These are phyloP conservation scores for Barnettozyma pratensis DNA, from an alignment of 805 yeast species.

Conservation along the genomic window DNA sequence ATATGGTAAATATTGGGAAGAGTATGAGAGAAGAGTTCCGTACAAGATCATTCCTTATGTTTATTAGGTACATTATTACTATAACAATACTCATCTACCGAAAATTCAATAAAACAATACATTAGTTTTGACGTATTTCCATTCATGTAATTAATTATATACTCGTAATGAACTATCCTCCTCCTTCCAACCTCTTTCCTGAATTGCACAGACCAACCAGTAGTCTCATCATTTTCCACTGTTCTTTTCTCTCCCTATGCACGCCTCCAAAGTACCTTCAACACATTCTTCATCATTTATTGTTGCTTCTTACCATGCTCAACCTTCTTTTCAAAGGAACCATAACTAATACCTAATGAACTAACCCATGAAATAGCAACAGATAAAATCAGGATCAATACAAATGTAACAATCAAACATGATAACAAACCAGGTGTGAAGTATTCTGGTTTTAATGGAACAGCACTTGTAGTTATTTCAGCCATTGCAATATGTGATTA, in stretches of 20 bases:
- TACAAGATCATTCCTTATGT: constrained; percentile 87
- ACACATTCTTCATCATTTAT: not conserved
- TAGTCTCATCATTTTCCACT: not conserved
- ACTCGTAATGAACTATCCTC: no score
- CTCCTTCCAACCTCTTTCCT: no score
- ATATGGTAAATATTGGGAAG: constrained; percentile 82
- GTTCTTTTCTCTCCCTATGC: not conserved
- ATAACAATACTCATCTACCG: no score
- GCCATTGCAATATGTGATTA: not conserved
- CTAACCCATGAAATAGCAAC: constrained; percentile 69
- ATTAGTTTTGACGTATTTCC: no score
- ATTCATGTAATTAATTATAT: no score
- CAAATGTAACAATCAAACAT: constrained; percentile 59
- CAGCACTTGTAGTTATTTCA: constrained; percentile 21
- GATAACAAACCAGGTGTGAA: constrained; percentile 81
- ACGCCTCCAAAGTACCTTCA: not conserved
- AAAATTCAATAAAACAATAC: no score
- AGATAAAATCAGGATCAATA: constrained; percentile 51
- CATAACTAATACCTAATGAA: constrained; percentile 70
- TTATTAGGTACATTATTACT: constrained; percentile 37
- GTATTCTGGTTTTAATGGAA: constrained; percentile 35
- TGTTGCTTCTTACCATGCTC: constrained; percentile 18
- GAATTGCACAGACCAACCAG: no score
- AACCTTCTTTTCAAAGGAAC: constrained; percentile 69
- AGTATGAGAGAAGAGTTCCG: constrained; percentile 77